Evolutionary conservation across 179 eudicot genomes (phyloP), one percentile per base, ranked within the genome.

Genomic region (Beta macrorhiza): DNA sequence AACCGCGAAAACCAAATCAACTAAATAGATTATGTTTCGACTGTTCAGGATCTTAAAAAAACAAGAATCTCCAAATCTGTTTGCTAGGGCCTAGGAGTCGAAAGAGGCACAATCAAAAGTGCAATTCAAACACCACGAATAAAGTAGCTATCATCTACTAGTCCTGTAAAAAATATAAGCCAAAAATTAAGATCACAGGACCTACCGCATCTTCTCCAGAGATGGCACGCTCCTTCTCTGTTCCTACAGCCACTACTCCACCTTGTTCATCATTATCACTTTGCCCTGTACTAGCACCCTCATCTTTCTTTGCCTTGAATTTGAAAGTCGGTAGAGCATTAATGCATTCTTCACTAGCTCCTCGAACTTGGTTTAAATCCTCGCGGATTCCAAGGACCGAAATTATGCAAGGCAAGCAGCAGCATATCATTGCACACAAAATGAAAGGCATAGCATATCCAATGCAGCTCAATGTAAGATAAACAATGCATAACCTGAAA

Each of bases 391-490:
- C 94, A 53, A 92, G 90, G 53, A 90, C 79, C 47, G 93, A 90
- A 14, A 93, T 89, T 61, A 93, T 89, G 85, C 98, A 93, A 45
- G 97, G 97, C 86, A 93, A 89, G 85, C 97, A 92, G 86, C 97
- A 93, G 87, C 98, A 93, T 71, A 93, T 89, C 92, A 90, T 88
- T 61, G 92, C 90, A 83, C 94, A 92, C 79, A 93, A 74, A 78
- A 92, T 88, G 87, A 92, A 93, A 53, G 97, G 97, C 95, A 92
- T 91, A 52, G 98, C 98, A 86, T 93, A 93, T 67, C 97, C 98
- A 0, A 93, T 90, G 81, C 91, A 91, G 83, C 93, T 90, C 79
- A 93, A 63, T 14, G 91, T 89, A 77, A 93, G 97, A 79, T 90
- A 93, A 52, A 82, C 94, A 42, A 93, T 85, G 88, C 94, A 92